Conservation (phyloP, 176 grass and related monocot genomes). For the Bromus sterilis region DNA sequence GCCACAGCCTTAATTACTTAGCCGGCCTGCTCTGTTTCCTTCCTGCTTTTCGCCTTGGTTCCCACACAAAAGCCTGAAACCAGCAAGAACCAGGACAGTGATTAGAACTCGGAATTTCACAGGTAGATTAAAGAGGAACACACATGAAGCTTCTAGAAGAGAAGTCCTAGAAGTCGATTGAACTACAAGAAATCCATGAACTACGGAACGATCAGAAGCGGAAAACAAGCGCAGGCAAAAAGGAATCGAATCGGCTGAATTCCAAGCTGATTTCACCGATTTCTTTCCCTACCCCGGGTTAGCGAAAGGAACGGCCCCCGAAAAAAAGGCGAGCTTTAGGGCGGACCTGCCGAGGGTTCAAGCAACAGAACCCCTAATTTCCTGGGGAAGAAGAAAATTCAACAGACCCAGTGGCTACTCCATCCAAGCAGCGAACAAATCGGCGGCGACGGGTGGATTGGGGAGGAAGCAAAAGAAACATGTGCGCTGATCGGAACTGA, state of each 20-base stretch:
- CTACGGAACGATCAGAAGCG: neutral
- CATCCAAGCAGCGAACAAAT: neutral
- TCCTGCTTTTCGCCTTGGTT: neutral
- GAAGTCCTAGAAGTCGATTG: no score
- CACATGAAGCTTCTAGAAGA: neutral
- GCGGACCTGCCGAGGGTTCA: slow-evolving; percentile 12
- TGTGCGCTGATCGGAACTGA: neutral
- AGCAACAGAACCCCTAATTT: neutral
- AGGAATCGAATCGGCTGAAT: neutral
- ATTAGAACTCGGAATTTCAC: neutral
- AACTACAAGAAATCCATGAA: neutral
- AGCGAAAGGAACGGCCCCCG: neutral
- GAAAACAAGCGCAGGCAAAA: neutral
- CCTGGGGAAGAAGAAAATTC: neutral
- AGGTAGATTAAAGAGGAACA: neutral
- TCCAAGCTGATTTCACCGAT: neutral
- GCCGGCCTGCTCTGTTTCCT: neutral
- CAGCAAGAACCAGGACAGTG: neutral
- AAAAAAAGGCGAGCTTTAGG: neutral
- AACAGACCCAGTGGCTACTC: neutral
- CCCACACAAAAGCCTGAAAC: slow-evolving; percentile 1
- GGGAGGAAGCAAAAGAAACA: neutral
- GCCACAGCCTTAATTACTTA: neutral
- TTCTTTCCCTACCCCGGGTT: neutral
- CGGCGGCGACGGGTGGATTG: neutral